Base-by-base conservation (phyloP, 345 rosid species). In the Salix viminalis region DNA sequence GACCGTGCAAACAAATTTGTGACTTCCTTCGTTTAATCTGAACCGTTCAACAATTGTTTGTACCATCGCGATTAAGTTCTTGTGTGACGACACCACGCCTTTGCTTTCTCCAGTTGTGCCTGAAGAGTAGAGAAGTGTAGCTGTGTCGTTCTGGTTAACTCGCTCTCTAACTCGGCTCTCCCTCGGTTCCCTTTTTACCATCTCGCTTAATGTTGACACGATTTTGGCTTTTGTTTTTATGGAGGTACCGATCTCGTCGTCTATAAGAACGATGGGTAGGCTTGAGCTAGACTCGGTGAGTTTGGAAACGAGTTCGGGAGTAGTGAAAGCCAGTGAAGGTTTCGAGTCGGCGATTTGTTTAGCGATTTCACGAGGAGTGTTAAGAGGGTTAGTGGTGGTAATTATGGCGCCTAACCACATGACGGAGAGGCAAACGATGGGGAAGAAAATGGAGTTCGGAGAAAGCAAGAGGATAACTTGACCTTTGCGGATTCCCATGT, bases 51-150 rank as follows among this genome's bases (percentile, higher is more conserved):
- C 54, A 24, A 86, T 39, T 0, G 80, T 83, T 67, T 88, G 83
- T 34, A 88, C 95, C 91, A 88, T 81, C 0, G 96, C 91, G 61
- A 93, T 93, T 32, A 93, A 73, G 79, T 85, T 93, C 2, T 88
- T 78, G 78, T 95, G 99, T 5, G 93, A 88, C 56, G 96, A 76
- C 28, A 88, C 87, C 75, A 95, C 97, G 2, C 98, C 97, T 67
- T 95, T 95, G 79, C 97, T 95, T 13, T 76, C 89, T 56, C 99
- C 97, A 39, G 97, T 91, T 26, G 99, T 95, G 34, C 99, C 97
- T 4, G 99, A 95, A 2, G 97, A 95, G 86, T 93, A 95, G 14
- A 95, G 91, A 19, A 95, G 84, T 37, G 92, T 90, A 23, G 97
- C 97, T 23, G 92, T 88, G 82, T 95, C 97, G 54, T 93, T 85